These are phyloP conservation scores for Aspergillus aculeatinus DNA, from an alignment of 2,329 filamentous ascomycete genomes.

Conservation along the genomic window DNA sequence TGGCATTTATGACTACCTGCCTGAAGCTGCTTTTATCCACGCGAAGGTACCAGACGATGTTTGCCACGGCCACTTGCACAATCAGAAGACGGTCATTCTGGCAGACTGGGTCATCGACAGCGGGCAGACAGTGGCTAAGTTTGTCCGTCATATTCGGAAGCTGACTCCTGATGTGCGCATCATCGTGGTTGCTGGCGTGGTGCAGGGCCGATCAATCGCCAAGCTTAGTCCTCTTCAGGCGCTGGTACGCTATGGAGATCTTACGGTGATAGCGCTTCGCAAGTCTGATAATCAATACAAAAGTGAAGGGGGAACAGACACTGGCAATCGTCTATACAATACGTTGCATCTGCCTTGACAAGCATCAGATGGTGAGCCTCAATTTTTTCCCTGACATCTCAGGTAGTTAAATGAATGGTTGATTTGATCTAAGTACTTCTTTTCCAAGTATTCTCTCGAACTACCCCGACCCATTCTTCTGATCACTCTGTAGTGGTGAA, in stretches of 20 bases:
- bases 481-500: too few relatives aligned
- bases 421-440: too few relatives aligned
- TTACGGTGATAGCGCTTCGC: constrained; percentile 54
- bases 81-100: constrained; percentile 48
- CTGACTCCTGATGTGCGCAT: constrained; percentile 46
- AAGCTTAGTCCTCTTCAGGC: constrained; percentile 15
- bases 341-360: constrained; percentile 46
- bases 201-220: constrained; percentile 45
- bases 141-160: constrained; percentile 49
- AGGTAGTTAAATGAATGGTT: too few relatives aligned
- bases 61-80: constrained; percentile 41
- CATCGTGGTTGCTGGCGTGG: constrained; percentile 56
- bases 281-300: constrained; percentile 58
- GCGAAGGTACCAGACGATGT: constrained; percentile 44
- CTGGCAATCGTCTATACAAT: constrained; percentile 61
- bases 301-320: constrained; percentile 55
- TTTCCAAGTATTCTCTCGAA: too few relatives aligned
- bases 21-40: constrained; percentile 54
- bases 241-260: constrained; percentile 2
- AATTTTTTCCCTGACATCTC: too few relatives aligned
- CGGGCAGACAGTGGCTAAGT: constrained; percentile 52
- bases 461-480: too few relatives aligned
- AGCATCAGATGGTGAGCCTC: too few relatives aligned
- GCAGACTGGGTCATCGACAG: constrained; percentile 64
- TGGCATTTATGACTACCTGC: constrained; percentile 55